These are phyloP conservation scores for Apiospora marii DNA, from an alignment of 2,329 filamentous ascomycete genomes.

Conservation along the genomic window DNA sequence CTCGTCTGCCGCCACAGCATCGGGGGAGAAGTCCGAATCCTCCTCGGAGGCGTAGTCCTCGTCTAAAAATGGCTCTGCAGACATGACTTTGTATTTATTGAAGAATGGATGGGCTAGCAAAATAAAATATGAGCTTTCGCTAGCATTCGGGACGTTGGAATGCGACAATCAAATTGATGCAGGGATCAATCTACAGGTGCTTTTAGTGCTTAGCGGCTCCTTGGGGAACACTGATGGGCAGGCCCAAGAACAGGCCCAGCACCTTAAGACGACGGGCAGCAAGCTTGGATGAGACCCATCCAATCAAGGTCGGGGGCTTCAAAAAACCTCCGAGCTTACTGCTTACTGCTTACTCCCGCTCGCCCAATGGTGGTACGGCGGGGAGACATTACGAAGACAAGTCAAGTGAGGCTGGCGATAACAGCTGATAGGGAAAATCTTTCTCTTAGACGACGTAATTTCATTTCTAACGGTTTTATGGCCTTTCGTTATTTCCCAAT, in stretches of 20 bases:
- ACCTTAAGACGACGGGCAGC: not conserved
- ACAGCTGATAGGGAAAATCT: not conserved
- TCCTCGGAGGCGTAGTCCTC: slow-evolving; percentile 73
- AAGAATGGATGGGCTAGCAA: not conserved
- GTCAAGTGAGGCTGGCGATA: too few relatives aligned
- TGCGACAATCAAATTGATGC: not conserved
- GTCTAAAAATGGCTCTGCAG: slow-evolving; percentile 49
- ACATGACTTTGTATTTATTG: slow-evolving; percentile 46
- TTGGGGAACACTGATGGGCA: slow-evolving; percentile 1
- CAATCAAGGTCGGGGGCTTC: not conserved
- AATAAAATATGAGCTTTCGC: not conserved
- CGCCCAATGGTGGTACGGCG: not conserved
- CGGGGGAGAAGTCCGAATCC: slow-evolving; percentile 77
- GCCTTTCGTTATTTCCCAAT: slow-evolving; percentile 5
- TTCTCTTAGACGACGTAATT: not conserved
- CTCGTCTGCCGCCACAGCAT: slow-evolving; percentile 55
- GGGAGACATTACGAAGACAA: not conserved
- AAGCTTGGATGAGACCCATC: not conserved
- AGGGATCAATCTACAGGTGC: slow-evolving; percentile 8
- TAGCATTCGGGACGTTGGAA: slow-evolving; percentile 18
- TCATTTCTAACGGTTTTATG: slow-evolving; percentile 15
- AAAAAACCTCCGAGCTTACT: not conserved
- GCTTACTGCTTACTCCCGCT: not conserved
- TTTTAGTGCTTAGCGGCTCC: not conserved
- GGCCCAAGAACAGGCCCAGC: not conserved